These are phyloP conservation scores for Oryza officinalis DNA, from an alignment of 176 grass and related monocot genomes.

Conservation along the genomic window DNA sequence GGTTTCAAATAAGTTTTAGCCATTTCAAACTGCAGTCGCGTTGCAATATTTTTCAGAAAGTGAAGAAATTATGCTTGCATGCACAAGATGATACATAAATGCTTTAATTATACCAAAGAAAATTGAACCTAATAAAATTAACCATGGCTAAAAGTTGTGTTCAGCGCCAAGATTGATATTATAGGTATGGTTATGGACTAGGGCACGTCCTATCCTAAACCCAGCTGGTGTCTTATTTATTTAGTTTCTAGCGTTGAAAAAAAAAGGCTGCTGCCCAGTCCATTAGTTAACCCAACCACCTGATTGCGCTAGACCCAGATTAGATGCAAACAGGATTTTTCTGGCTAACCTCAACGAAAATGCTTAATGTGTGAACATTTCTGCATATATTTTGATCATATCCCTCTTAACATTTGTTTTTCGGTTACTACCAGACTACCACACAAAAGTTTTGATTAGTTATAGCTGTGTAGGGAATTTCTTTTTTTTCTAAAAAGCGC, in stretches of 20 bases:
- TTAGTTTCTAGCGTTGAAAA: neutral
- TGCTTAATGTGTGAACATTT: neutral
- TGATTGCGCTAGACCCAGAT: neutral
- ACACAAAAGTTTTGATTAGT: neutral
- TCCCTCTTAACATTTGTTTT: no score
- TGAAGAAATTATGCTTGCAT: neutral
- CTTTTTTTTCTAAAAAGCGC: neutral
- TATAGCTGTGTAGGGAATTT: neutral
- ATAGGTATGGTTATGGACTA: neutral
- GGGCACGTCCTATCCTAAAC: neutral
- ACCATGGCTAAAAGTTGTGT: neutral
- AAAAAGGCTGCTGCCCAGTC: neutral
- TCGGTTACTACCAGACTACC: no score
- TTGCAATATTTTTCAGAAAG: slow-evolving; percentile 16
- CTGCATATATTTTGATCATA: neutral
- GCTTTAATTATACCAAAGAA: slow-evolving; percentile 8
- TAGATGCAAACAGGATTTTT: slow-evolving; percentile 13
- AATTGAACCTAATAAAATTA: neutral
- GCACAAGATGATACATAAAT: slow-evolving; percentile 14
- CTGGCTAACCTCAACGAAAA: neutral
- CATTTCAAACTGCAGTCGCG: slow-evolving; percentile 75
- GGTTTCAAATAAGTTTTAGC: slow-evolving; percentile 71
- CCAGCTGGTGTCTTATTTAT: neutral
- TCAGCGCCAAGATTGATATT: slow-evolving; percentile 5
- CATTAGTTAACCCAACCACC: neutral